Percentiles rank a stretch among this genome's conserved stretches.
These are phyloP conservation scores for Starmerella sp. DNA, from an alignment of 805 yeast species.

Conservation along the genomic window DNA sequence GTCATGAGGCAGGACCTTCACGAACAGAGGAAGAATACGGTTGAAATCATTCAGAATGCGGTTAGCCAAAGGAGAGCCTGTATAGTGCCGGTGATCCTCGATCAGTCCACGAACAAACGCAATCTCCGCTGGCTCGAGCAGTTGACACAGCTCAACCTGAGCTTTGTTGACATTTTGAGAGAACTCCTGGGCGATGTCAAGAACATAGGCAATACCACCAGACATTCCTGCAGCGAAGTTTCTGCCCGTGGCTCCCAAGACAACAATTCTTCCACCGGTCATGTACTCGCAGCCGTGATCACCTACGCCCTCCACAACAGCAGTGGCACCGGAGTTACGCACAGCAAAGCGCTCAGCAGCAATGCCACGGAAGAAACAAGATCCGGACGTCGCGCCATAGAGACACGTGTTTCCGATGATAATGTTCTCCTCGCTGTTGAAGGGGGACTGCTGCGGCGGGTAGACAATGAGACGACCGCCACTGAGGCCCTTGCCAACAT, in stretches of 20 bases:
- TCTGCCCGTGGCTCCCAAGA: slow-evolving; percentile 82
- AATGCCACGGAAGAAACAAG: slow-evolving; percentile 88
- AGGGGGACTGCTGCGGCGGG: slow-evolving; percentile 74
- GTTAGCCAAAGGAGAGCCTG: slow-evolving; percentile 82
- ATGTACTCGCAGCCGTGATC: slow-evolving; percentile 98
- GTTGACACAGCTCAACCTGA: slow-evolving; percentile 65
- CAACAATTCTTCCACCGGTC: slow-evolving; percentile 98
- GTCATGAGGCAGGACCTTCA: slow-evolving; percentile 85
- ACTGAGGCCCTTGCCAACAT: slow-evolving; percentile 92
- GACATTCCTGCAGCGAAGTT: slow-evolving; percentile 97
- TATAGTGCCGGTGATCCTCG: slow-evolving; percentile 92
- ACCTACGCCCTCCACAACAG: slow-evolving; percentile 94
- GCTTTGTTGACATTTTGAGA: slow-evolving; percentile 65
- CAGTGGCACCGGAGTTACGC: slow-evolving; percentile 95
- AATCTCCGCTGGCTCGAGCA: slow-evolving; percentile 81
- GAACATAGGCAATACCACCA: slow-evolving; percentile 96
- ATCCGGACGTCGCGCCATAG: slow-evolving; percentile 95
- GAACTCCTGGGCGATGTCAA: slow-evolving; percentile 91
- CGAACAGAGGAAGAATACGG: slow-evolving; percentile 76
- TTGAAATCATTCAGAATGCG: slow-evolving; percentile 76
- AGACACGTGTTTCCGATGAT: slow-evolving; percentile 95
- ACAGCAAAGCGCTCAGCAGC: slow-evolving; percentile 98
- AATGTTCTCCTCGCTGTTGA: slow-evolving; percentile 92
- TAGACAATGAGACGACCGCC: slow-evolving; percentile 90
- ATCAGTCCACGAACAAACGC: slow-evolving; percentile 86